These are phyloP conservation scores for Chalaropsis thielavioides DNA, from an alignment of 2,329 filamentous ascomycete genomes.

Conservation along the genomic window DNA sequence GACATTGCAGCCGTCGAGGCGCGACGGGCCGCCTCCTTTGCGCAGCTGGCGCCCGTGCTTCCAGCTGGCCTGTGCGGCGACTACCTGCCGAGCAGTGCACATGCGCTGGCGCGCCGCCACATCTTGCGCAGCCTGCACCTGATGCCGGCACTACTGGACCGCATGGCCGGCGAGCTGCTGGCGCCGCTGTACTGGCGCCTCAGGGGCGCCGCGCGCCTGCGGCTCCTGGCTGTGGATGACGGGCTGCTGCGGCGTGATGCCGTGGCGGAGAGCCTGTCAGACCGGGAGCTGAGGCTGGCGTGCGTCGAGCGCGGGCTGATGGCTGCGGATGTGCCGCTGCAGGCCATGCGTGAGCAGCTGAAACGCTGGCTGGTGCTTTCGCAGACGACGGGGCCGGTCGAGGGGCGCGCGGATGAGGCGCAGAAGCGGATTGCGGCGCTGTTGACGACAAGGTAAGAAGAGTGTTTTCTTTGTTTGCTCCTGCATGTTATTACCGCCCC, in stretches of 20 bases:
- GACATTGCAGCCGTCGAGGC: conserved; percentile 28
- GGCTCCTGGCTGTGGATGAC: conserved; percentile 59
- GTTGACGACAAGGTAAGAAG: conserved; percentile 29
- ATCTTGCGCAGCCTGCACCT: conserved; percentile 32
- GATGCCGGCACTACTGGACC: conserved; percentile 36
- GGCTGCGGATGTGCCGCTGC: conserved; percentile 41
- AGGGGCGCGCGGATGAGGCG: conserved; percentile 23
- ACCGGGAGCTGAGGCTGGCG: conserved; percentile 53
- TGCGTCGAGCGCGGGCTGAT: conserved; percentile 55
- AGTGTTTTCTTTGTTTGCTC: conserved; percentile 3
- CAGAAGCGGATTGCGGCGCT: conserved; percentile 29
- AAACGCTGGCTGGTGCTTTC: conserved; percentile 36
- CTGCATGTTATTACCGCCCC: neutral
- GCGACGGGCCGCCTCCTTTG: conserved; percentile 36
- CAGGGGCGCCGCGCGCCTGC: conserved; percentile 39
- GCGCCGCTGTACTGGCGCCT: conserved; percentile 38
- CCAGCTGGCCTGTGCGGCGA: conserved; percentile 25
- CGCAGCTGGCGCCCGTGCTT: conserved; percentile 26
- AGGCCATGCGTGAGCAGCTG: conserved; percentile 36
- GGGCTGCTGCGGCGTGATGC: conserved; percentile 48
- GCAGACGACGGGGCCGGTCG: conserved; percentile 23
- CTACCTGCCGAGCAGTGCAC: conserved; percentile 1
- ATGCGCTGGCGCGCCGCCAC: conserved; percentile 24
- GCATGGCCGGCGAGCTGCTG: conserved; percentile 33
- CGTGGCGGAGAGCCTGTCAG: conserved; percentile 42